Evolutionary conservation across 2,329 filamentous ascomycete genomes (phyloP).

Genomic region (Ramularia collo-cygni): DNA sequence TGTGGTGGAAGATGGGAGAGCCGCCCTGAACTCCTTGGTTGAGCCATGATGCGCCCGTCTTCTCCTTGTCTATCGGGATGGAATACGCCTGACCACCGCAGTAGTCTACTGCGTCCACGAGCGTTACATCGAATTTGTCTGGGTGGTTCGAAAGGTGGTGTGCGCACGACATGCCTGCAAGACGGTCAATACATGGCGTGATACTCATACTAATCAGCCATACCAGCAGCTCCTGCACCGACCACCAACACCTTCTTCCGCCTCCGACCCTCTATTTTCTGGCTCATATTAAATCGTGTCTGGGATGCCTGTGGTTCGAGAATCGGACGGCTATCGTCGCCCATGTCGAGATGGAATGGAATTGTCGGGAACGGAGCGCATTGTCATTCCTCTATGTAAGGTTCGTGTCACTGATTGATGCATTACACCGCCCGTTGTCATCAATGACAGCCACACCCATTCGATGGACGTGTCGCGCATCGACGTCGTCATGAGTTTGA

Average conservation of each 20-base stretch:
- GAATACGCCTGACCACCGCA: slow-evolving; percentile 57
- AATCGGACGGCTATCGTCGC: background rate
- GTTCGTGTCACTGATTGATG: no score
- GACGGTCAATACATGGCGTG: slow-evolving; percentile 1
- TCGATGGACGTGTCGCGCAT: no score
- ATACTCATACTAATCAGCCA: slow-evolving; percentile 30
- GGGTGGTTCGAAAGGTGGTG: slow-evolving; percentile 60
- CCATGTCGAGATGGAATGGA: background rate
- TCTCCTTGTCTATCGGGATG: slow-evolving; percentile 48
- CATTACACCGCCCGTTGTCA: no score
- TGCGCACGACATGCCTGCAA: slow-evolving; percentile 54
- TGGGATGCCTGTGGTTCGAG: slow-evolving; percentile 17
- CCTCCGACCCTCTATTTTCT: slow-evolving; percentile 31
- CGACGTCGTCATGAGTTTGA: no score
- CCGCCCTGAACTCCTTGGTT: slow-evolving; percentile 60
- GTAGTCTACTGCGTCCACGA: slow-evolving; percentile 53
- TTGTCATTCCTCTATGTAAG: no score
- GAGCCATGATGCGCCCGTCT: slow-evolving; percentile 53
- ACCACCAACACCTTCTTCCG: slow-evolving; percentile 51
- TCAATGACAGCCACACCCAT: no score
- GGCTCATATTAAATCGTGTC: slow-evolving; percentile 31
- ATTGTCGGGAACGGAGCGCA: no score
- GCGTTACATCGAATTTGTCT: slow-evolving; percentile 57
- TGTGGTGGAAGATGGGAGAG: slow-evolving; percentile 60
- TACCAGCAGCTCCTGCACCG: slow-evolving; percentile 58